Evolutionary conservation across 1,139 yeast species (phyloP).

Genomic region (Pichia sp.): DNA sequence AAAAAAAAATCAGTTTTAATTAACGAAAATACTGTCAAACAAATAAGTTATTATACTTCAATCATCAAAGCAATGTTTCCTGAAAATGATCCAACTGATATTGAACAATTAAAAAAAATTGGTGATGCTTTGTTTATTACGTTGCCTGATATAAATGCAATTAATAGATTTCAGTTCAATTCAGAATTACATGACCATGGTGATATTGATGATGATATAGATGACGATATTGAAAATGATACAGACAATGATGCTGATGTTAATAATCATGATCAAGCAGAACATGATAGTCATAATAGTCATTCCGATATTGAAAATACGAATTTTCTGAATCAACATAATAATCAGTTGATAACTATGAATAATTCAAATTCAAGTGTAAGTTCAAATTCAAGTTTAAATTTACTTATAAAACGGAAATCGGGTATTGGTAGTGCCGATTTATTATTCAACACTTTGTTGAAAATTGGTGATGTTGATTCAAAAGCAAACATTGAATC

Average conservation of each 20-base stretch:
- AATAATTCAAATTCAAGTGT: neutral
- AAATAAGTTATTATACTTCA: conserved; percentile 27
- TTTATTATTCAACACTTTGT: conserved; percentile 27
- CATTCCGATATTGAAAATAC: neutral
- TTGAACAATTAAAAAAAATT: conserved; percentile 28
- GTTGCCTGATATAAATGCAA: conserved; percentile 24
- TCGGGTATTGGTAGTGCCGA: conserved; percentile 25
- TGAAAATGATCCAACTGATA: conserved; percentile 31
- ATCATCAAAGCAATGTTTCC: conserved; percentile 32
- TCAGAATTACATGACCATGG: neutral
- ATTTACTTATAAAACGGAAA: neutral
- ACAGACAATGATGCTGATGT: neutral
- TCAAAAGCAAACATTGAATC: neutral
- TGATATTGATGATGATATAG: neutral
- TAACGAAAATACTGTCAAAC: conserved; percentile 24
- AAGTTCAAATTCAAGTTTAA: neutral
- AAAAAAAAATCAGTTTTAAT: conserved; percentile 25
- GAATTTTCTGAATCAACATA: neutral
- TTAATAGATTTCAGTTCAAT: neutral
- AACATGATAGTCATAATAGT: neutral
- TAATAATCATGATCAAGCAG: neutral
- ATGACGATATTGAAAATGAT: neutral
- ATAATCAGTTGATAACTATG: neutral
- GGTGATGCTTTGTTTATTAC: conserved; percentile 26
- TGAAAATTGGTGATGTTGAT: conserved; percentile 19